phyloP scores from a whole-genome alignment of 139 green algal species.

The Closterium sp. region DNA sequence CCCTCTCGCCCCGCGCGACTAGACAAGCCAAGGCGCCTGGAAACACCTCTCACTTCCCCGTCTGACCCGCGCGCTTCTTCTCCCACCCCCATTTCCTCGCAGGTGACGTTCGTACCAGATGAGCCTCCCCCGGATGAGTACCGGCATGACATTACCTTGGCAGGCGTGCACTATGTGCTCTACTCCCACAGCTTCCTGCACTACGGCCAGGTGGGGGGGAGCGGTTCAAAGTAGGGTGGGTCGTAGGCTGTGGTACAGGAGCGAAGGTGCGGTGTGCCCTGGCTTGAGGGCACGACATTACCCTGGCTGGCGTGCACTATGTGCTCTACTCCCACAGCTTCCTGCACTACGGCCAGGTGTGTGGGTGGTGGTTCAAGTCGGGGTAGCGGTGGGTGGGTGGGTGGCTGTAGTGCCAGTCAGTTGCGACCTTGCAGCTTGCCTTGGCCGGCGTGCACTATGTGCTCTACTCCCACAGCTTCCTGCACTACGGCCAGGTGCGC shows the following conservation, averaged over 20 bases:
- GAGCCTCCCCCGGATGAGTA: slow-evolving; percentile 2
- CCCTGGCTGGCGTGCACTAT: neutral
- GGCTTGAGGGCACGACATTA: neutral
- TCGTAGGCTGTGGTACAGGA: too few relatives aligned
- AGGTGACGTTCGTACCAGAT: slow-evolving; percentile 21
- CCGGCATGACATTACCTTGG: slow-evolving; percentile 8
- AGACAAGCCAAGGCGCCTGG: neutral
- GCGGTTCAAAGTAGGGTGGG: too few relatives aligned
- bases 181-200: slow-evolving; percentile 35
- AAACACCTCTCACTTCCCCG: neutral
- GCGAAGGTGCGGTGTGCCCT: too few relatives aligned
- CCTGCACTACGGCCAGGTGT: slow-evolving; percentile 20
- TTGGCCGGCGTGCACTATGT: neutral
- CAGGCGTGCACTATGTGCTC: neutral
- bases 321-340: slow-evolving; percentile 25
- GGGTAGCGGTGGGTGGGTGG: too few relatives aligned
- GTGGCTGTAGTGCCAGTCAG: too few relatives aligned
- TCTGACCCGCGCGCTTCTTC: neutral
- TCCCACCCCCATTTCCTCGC: neutral
- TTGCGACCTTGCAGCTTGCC: too few relatives aligned
- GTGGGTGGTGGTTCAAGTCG: too few relatives aligned
- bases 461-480: slow-evolving; percentile 30
- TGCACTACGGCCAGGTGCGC: slow-evolving; percentile 26
- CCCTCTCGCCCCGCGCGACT: too few relatives aligned
- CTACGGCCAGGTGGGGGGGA: slow-evolving; percentile 5